Evolutionary conservation across 2,329 filamentous ascomycete species (phyloP), one percentile per base, ranked within the genome.

Genomic region (Fusarium longipes): DNA sequence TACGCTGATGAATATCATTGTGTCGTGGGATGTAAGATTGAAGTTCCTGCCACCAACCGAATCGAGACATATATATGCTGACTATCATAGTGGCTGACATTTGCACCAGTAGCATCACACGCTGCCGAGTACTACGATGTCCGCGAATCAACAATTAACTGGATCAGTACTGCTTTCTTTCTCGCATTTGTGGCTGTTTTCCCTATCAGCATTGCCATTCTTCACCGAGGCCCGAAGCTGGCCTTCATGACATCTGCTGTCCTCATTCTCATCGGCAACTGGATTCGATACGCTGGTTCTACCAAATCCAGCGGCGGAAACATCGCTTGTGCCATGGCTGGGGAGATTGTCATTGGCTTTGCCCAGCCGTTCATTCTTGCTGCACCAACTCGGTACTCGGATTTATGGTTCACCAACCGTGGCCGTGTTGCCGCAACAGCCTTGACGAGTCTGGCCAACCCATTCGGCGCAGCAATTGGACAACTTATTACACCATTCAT

Each of bases 301-400:
- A 74, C 75, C 82, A 62, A 82, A 73, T 61, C 82, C 80, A 40
- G 79, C 78, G 71, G 87, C 24, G 91, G 91, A 48, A 84, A 83
- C 69, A 96, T 92, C 74, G 89, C 89, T 39, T 84, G 91, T 42
- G 90, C 93, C 64, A 93, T 98, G 91, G 89, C 96, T 70, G 95
- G 95, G 6, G 95, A 98, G 81, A 91, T 98, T 76, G 77, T 99
- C 62, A 93, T 92, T 51, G 96, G 95, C 1, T 84, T 97, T 36
- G 89, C 93, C 1, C 96, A 99, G 76, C 94, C 96, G 0, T 98
- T 98, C 77, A 93, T 97, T 14, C 87, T 98, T 11, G 89, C 91
- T 8, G 93, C 95, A 1, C 95, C 96, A 1, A 95, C 96, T 1
- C 85, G 93, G 64, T 99, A 97, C 79, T 96, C 92, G 54, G 94